Percentiles rank a stretch among this genome's conserved stretches.
These are phyloP conservation scores for Pseudogymnoascus sp. DNA, from an alignment of 2,329 filamentous ascomycete genomes.

Conservation along the genomic window DNA sequence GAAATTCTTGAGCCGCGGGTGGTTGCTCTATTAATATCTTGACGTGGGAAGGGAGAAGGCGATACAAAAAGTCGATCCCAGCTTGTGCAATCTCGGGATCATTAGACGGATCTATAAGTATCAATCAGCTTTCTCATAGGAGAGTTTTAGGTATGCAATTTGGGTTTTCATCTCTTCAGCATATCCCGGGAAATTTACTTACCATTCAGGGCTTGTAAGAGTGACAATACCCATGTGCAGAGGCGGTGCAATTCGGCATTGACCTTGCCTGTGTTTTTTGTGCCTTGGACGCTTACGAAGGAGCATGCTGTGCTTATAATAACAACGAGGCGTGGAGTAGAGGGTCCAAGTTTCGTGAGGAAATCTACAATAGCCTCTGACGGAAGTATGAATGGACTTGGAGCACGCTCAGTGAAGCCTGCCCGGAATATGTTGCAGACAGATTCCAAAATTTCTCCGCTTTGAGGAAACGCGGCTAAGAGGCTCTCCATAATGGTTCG, in stretches of 20 bases:
- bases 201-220: slow-evolving; percentile 58
- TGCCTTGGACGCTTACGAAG: slow-evolving; percentile 55
- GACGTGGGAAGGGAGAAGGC: slow-evolving; percentile 54
- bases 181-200: slow-evolving; percentile 20
- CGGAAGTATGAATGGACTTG: slow-evolving; percentile 71
- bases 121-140: slow-evolving; percentile 10
- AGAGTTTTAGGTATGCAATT: neutral
- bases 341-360: slow-evolving; percentile 49
- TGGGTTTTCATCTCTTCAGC: neutral
- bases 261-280: slow-evolving; percentile 37
- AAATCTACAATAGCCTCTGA: slow-evolving; percentile 59
- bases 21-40: slow-evolving; percentile 54
- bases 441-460: slow-evolving; percentile 62
- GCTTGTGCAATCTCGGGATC: slow-evolving; percentile 68
- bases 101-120: slow-evolving; percentile 43
- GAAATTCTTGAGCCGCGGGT: slow-evolving; percentile 50
- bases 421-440: slow-evolving; percentile 65
- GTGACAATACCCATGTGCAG: slow-evolving; percentile 53
- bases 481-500: slow-evolving; percentile 43
- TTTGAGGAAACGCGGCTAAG: slow-evolving; percentile 47
- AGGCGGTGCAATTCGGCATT: slow-evolving; percentile 44
- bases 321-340: slow-evolving; percentile 60
- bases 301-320: slow-evolving; percentile 66
- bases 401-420: slow-evolving; percentile 66
- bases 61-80: slow-evolving; percentile 64